Conservation (phyloP, 1,139 yeast genomes). For the Yamadazyma spencermartinsiae region DNA sequence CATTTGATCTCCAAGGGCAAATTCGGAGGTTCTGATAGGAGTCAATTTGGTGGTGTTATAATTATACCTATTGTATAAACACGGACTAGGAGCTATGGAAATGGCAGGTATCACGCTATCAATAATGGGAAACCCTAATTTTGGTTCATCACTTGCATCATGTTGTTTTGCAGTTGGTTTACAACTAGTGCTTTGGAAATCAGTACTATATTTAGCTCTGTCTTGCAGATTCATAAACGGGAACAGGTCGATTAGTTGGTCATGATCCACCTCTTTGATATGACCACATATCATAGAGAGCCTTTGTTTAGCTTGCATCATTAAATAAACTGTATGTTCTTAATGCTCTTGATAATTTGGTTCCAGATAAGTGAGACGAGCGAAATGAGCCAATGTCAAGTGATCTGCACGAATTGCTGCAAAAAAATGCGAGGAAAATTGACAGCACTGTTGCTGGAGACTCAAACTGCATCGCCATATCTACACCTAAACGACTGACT, state of each 20-base stretch:
- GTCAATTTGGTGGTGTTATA: neutral
- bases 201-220: neutral
- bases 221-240: neutral
- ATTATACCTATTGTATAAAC: slow-evolving; percentile 2
- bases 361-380: neutral
- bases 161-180: neutral
- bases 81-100: neutral
- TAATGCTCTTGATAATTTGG: too few relatives aligned
- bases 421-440: neutral
- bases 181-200: neutral
- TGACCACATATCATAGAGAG: neutral
- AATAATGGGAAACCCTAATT: neutral
- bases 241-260: slow-evolving; percentile 1
- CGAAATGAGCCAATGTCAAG: slow-evolving; percentile 3
- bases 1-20: neutral
- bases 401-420: slow-evolving; percentile 1
- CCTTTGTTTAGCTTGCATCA: neutral
- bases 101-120: neutral
- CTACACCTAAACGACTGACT: neutral
- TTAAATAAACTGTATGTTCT: too few relatives aligned
- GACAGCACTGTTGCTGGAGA: neutral
- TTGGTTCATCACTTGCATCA: neutral
- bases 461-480: neutral
- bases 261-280: neutral
- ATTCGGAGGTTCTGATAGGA: neutral